Percentiles rank a stretch among this genome's conserved stretches.
Evolutionary conservation across 305 asterid genomes (phyloP).

Genomic region (Fraxinus albicans): DNA sequence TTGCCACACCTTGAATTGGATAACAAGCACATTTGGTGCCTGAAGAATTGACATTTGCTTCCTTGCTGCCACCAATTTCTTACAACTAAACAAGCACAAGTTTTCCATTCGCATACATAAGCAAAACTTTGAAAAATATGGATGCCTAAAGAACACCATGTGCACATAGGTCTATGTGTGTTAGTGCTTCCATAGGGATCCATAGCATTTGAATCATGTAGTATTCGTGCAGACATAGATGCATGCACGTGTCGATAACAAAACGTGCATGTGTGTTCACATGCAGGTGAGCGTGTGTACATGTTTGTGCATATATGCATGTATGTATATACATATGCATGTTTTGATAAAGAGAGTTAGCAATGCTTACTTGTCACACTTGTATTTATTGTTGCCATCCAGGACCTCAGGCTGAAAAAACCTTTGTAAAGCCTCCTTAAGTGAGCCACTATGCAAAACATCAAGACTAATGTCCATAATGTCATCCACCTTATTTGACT

Average conservation of each 20-base stretch:
- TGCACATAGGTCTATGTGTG: not conserved
- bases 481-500: conserved; percentile 95
- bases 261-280: not conserved
- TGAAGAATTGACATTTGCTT: conserved; percentile 87
- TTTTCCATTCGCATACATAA: conserved; percentile 22
- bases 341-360: conserved; percentile 1
- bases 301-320: conserved; percentile 2
- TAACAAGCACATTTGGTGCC: conserved; percentile 95
- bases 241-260: conserved; percentile 1
- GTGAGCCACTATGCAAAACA: conserved; percentile 77
- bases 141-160: not conserved
- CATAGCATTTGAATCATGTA: not conserved
- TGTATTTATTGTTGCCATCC: conserved; percentile 93
- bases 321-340: not conserved
- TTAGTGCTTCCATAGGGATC: not conserved
- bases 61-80: conserved; percentile 89
- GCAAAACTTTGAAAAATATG: conserved; percentile 16
- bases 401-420: conserved; percentile 89
- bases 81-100: conserved; percentile 70
- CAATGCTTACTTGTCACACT: conserved; percentile 77
- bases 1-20: conserved; percentile 80
- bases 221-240: not conserved
- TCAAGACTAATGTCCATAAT: conserved; percentile 98
- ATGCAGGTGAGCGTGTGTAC: not conserved
- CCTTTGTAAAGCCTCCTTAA: conserved; percentile 74